A percentile compares a stretch with the other conserved stretches of the same genome.
These are phyloP conservation scores for Rhododendron mucronatum DNA, from an alignment of 148 eudicot species.

Conservation along the genomic window DNA sequence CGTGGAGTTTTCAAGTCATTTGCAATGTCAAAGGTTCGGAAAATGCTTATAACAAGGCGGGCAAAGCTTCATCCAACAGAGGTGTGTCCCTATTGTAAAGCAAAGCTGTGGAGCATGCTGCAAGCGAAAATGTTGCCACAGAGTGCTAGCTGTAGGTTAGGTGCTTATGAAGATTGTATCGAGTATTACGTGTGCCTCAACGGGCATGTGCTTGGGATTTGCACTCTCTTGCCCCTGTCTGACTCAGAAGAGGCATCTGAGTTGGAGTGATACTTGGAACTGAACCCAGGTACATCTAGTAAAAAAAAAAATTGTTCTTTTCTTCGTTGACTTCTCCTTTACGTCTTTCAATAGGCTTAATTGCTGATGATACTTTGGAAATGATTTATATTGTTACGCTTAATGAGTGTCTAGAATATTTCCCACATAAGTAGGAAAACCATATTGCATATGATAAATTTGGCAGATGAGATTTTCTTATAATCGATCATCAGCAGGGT, in stretches of 20 bases:
- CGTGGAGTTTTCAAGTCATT: conserved; percentile 87
- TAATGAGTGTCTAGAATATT: background rate
- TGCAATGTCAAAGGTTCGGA: conserved; percentile 70
- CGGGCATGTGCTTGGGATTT: conserved; percentile 83
- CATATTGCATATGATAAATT: background rate
- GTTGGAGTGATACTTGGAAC: conserved; percentile 23
- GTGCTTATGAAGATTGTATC: conserved; percentile 73
- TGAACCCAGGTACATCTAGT: conserved; percentile 13
- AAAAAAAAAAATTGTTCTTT: background rate
- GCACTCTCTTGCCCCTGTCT: conserved; percentile 89
- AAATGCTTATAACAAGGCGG: conserved; percentile 60
- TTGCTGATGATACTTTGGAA: background rate
- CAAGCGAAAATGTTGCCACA: conserved; percentile 77
- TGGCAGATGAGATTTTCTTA: background rate
- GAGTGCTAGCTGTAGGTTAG: conserved; percentile 88
- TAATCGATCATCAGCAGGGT: background rate
- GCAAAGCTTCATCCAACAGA: conserved; percentile 71
- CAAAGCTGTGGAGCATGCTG: conserved; percentile 83
- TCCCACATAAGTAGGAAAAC: background rate
- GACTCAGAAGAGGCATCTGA: conserved; percentile 69
- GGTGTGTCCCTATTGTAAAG: conserved; percentile 84
- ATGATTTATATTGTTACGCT: background rate
- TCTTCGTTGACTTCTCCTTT: background rate
- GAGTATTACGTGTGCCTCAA: conserved; percentile 90
- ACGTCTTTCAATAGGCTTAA: background rate